Conservation (phyloP, 768 basidiomycete genomes). For the Termitomyces sp. region DNA sequence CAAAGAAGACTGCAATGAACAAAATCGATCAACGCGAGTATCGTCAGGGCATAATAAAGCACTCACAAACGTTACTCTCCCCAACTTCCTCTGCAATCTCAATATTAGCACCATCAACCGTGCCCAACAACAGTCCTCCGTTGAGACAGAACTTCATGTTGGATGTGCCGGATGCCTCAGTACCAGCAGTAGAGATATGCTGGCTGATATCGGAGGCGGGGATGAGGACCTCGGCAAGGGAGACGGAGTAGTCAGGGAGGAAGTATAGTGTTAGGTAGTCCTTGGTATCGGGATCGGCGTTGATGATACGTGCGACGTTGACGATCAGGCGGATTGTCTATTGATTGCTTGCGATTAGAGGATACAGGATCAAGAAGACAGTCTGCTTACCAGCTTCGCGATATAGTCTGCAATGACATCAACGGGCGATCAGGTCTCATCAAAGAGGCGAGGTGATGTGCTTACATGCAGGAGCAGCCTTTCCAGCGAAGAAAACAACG, state of each 20-base stretch:
- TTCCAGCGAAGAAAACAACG: conserved; percentile 97
- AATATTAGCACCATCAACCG: conserved; percentile 93
- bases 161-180: conserved; percentile 81
- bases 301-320: conserved; percentile 80
- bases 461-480: conserved; percentile 91
- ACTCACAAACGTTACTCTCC: conserved; percentile 87
- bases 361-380: not conserved
- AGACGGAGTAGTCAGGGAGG: conserved; percentile 94
- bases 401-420: conserved; percentile 62
- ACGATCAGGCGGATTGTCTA: conserved; percentile 92
- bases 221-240: conserved; percentile 79
- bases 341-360: not conserved
- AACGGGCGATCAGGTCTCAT: conserved; percentile 11
- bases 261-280: conserved; percentile 89
- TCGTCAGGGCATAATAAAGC: not conserved
- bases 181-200: conserved; percentile 97
- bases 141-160: conserved; percentile 93
- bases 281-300: conserved; percentile 83
- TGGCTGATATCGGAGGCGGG: conserved; percentile 94
- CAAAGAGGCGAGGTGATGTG: conserved; percentile 5
- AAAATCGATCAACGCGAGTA: not conserved
- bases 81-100: conserved; percentile 97
- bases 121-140: conserved; percentile 85
- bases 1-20: conserved; percentile 72
- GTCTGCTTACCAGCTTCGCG: conserved; percentile 70